A percentile compares a stretch with the other conserved stretches of the same genome.
These are phyloP conservation scores for Effrenium voratum DNA, from an alignment of 73 alveolate genomes.

Conservation along the genomic window DNA sequence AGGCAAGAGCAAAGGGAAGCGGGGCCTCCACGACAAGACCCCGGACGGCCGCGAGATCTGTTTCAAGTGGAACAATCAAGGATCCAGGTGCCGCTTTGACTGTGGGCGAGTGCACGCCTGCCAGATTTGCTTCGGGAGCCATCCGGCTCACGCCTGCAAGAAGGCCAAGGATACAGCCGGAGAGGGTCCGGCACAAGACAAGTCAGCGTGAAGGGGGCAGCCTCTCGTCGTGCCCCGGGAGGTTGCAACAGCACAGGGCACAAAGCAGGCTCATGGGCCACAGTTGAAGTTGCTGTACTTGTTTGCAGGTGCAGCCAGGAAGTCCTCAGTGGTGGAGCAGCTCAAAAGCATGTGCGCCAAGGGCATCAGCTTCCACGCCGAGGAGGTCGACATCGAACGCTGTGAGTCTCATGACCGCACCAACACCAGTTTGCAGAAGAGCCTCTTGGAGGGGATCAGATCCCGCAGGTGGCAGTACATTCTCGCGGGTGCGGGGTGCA, in stretches of 20 bases:
- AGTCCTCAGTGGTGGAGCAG: neutral
- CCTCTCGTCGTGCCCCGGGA: too few species aligned
- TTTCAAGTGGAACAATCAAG: neutral
- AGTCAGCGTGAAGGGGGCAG: too few species aligned
- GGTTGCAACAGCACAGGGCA: too few species aligned
- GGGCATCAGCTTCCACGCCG: neutral
- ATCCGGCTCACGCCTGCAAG: neutral
- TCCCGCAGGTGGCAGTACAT: neutral
- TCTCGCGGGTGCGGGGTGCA: neutral
- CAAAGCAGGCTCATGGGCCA: too few species aligned
- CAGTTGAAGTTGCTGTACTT: neutral
- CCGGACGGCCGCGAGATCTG: neutral
- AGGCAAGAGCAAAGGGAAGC: neutral
- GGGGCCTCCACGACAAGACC: neutral
- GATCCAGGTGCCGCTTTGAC: neutral
- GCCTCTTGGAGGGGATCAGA: neutral
- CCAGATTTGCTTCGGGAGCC: neutral
- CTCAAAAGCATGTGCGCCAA: neutral
- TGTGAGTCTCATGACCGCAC: neutral
- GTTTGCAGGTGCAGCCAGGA: neutral
- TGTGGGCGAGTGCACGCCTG: slow-evolving; percentile 1
- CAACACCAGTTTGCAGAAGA: neutral
- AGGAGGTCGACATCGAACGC: neutral
- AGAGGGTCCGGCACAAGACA: neutral
- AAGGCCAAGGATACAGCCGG: neutral